phyloP scores from a whole-genome alignment of 306 rosid species.

The Fagus crenata region DNA sequence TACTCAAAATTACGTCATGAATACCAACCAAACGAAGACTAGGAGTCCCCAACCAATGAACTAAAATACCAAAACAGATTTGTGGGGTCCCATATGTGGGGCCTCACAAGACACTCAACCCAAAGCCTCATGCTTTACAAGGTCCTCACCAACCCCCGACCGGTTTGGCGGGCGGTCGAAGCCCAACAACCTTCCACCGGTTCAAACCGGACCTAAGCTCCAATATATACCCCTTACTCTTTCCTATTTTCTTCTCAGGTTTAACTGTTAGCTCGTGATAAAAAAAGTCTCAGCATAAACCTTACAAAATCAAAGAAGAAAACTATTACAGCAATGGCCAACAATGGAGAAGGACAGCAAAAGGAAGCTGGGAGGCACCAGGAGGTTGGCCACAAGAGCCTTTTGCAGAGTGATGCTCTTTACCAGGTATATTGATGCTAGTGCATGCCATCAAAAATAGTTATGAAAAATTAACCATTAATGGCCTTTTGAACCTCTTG shows the following conservation, averaged over 20 bases:
- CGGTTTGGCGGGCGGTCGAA: constrained; percentile 52
- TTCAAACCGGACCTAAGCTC: constrained; percentile 39
- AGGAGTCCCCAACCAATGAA: background rate
- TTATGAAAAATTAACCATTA: background rate
- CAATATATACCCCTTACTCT: constrained; percentile 30
- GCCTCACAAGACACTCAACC: background rate
- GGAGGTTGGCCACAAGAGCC: constrained; percentile 98
- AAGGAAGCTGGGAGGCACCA: constrained; percentile 73
- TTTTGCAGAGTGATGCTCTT: constrained; percentile 90
- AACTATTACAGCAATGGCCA: constrained; percentile 52
- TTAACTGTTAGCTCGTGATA: constrained; percentile 7
- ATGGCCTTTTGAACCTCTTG: background rate
- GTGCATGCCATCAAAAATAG: background rate
- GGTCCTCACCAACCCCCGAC: constrained; percentile 76
- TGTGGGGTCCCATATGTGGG: background rate
- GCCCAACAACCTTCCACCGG: constrained; percentile 35
- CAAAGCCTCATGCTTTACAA: constrained; percentile 1
- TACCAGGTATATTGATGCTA: constrained; percentile 54
- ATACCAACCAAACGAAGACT: background rate
- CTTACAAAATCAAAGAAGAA: background rate
- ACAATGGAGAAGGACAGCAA: constrained; percentile 51
- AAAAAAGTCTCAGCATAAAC: constrained; percentile 5
- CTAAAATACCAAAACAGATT: background rate
- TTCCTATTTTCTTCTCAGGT: constrained; percentile 8
- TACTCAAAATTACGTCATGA: too few relatives aligned